Base-by-base conservation (phyloP, 306 rosid species). In the Vachellia pachyceras region DNA sequence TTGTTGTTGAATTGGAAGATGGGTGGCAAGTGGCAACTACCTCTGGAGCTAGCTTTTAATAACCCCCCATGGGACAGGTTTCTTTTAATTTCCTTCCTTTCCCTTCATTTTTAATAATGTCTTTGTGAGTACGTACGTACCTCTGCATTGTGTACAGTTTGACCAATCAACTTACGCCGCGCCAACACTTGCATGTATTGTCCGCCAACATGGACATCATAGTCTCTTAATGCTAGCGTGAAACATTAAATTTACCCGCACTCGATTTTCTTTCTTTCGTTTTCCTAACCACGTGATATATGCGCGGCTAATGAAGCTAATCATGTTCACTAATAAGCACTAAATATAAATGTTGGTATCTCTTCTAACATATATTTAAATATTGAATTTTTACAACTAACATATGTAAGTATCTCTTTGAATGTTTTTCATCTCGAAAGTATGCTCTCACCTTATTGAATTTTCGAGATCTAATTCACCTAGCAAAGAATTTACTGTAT, bases 1-100 rank as follows among this genome's bases (percentile, higher is more conserved):
- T 15, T 65, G 18, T 10, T 72, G 42, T 10, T 67, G 55, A 37
- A 83, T 70, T 45, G 41, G 77, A 78, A 44, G 46, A 55, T 40
- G 35, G 69, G n/a, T n/a, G n/a, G n/a, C n/a, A n/a, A n/a, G 49
- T 57, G 40, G 73, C 65, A 67, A 73, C 73, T 50, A 35, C 66
- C 72, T 73, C 46, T 5, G 36, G 83, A 54, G 23, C 36, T 35
- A 20, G 79, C 66, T 73, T 64, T 78, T 10, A 67, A 66, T 10
- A 67, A 66, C 36, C 73, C 58, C 73, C 58, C 58, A 83, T 73
- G 18, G 40, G 45, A 66, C 23, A 40, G 40, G 47, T 61, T 52
- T 67, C 39, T 50, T 40, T 67, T n/a, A 17, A 33, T 37, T 23
- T 66, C 45, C 25, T 37, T 13, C 45, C 25, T 37, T 13, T 45